These are phyloP conservation scores for Populus hybrid DNA, from an alignment of 441 rosid genomes.

Conservation along the genomic window DNA sequence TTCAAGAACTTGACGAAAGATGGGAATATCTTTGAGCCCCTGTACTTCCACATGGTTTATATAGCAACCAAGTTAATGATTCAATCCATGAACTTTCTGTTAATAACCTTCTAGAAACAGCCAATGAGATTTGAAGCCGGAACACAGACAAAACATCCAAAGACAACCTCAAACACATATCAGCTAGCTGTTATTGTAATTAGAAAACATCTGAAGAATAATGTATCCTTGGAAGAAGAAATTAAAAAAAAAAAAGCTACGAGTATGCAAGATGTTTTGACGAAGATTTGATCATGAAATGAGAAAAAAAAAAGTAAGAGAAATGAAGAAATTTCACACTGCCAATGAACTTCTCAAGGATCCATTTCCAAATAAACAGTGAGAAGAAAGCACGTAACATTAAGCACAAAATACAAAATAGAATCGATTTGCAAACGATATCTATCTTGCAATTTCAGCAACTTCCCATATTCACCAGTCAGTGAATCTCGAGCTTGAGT, in stretches of 20 bases:
- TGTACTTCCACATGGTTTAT: slow-evolving; percentile 14
- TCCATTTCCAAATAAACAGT: background rate
- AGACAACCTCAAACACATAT: background rate
- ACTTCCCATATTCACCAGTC: background rate
- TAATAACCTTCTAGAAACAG: background rate
- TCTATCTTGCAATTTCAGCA: background rate
- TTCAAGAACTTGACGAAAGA: slow-evolving; percentile 61
- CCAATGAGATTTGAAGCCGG: background rate
- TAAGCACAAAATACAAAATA: background rate
- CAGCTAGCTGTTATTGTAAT: background rate
- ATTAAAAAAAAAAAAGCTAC: background rate
- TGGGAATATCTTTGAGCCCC: slow-evolving; percentile 66
- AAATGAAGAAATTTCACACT: background rate
- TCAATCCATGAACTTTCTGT: background rate
- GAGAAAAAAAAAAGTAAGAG: too few relatives aligned
- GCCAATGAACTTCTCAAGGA: background rate
- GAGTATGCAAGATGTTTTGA: background rate
- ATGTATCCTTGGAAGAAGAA: background rate
- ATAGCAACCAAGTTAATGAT: background rate
- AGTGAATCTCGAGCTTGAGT: too few relatives aligned
- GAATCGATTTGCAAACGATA: background rate
- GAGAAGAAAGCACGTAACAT: background rate
- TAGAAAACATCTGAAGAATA: background rate
- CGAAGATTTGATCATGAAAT: background rate
- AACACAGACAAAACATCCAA: background rate